These are phyloP conservation scores for Thielaviopsis ethacetica DNA, from an alignment of 2,329 filamentous ascomycete genomes.

Conservation along the genomic window DNA sequence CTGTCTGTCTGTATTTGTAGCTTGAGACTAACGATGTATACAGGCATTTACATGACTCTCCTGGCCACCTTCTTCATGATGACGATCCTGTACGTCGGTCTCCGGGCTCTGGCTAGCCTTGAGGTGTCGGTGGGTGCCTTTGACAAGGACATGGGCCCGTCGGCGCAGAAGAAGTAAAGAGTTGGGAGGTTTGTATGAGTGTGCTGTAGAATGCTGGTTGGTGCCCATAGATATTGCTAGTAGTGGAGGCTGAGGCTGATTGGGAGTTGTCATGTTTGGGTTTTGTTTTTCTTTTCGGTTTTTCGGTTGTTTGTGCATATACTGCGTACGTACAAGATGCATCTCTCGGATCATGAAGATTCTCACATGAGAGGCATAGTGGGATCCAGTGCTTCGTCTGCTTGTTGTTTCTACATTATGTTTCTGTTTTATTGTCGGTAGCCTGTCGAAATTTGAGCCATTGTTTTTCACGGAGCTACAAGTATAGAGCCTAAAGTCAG, in stretches of 20 bases:
- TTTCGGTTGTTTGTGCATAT: too few relatives aligned
- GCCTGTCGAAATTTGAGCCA: too few relatives aligned
- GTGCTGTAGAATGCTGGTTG: not conserved
- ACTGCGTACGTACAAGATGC: not conserved
- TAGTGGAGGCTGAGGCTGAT: too few relatives aligned
- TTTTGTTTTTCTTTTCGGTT: conserved; percentile 6
- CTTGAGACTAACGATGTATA: not conserved
- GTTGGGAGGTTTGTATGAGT: not conserved
- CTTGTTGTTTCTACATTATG: too few relatives aligned
- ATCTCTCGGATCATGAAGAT: not conserved
- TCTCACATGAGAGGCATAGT: too few relatives aligned
- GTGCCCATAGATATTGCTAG: too few relatives aligned
- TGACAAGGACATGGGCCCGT: conserved; percentile 88
- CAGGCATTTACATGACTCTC: conserved; percentile 81
- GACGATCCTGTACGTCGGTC: conserved; percentile 60
- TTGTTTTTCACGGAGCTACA: too few relatives aligned
- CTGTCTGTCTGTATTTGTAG: not conserved
- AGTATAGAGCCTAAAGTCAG: too few relatives aligned
- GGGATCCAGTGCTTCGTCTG: not conserved
- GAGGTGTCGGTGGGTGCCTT: conserved; percentile 90
- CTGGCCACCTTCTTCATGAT: conserved; percentile 55
- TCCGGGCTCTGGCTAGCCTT: conserved; percentile 61
- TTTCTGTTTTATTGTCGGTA: too few relatives aligned
- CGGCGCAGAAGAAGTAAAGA: conserved; percentile 60
- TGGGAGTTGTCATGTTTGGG: conserved; percentile 1